A percentile compares a stretch with the other conserved stretches of the same genome.
These are phyloP conservation scores for Crassisporium funariophilum DNA, from an alignment of 768 basidiomycete species.

Conservation along the genomic window DNA sequence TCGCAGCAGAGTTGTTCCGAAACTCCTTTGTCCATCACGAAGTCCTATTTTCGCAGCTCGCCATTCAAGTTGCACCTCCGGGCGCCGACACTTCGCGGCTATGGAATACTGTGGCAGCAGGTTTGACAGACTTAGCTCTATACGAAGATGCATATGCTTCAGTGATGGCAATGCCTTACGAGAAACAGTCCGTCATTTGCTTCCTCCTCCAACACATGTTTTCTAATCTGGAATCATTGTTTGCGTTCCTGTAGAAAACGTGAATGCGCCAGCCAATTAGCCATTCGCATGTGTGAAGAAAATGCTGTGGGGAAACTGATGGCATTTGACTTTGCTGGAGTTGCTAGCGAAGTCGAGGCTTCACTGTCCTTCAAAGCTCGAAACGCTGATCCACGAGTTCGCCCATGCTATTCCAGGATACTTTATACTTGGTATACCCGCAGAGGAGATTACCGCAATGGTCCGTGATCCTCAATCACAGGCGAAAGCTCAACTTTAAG, in stretches of 20 bases:
- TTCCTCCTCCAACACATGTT: constrained; percentile 7
- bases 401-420: constrained; percentile 86
- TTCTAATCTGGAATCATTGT: constrained; percentile 12
- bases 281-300: constrained; percentile 92
- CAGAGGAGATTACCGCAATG: constrained; percentile 88
- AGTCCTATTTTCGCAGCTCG: constrained; percentile 75
- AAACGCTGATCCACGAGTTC: constrained; percentile 85
- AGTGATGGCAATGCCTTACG: constrained; percentile 72
- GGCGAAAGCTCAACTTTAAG: constrained; percentile 10
- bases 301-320: constrained; percentile 78
- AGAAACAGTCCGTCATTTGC: constrained; percentile 66
- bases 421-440: constrained; percentile 93
- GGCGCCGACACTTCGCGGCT: constrained; percentile 63
- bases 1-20: constrained; percentile 77
- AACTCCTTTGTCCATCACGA: constrained; percentile 58
- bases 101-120: constrained; percentile 80
- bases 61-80: constrained; percentile 67
- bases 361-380: constrained; percentile 90
- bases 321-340: constrained; percentile 80
- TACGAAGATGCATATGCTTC: constrained; percentile 90
- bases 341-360: constrained; percentile 85
- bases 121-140: constrained; percentile 66
- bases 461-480: constrained; percentile 47
- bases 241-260: constrained; percentile 58
- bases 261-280: constrained; percentile 79